These are phyloP conservation scores for Pseudogymnoascus sp. DNA, from an alignment of 2,329 filamentous ascomycete species.

Conservation along the genomic window DNA sequence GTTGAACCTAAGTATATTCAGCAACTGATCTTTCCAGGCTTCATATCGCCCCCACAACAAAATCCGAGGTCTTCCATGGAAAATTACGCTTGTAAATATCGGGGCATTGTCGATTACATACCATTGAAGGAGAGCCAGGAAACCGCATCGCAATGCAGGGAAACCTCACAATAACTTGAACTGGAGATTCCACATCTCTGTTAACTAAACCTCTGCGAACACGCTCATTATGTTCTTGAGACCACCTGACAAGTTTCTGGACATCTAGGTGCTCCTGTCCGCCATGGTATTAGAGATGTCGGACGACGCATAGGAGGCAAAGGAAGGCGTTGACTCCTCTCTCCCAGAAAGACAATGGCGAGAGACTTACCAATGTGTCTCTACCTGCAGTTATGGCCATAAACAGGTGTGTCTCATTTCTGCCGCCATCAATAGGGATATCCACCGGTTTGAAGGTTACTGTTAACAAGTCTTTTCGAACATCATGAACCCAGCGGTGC, in stretches of 20 bases:
- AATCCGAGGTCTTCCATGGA: neutral
- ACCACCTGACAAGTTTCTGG: slow-evolving; percentile 16
- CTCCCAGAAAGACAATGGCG: neutral
- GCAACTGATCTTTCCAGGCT: neutral
- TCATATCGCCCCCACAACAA: neutral
- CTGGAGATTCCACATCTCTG: slow-evolving; percentile 19
- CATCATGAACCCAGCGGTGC: slow-evolving; percentile 25
- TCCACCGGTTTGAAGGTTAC: slow-evolving; percentile 20
- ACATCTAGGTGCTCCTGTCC: slow-evolving; percentile 26
- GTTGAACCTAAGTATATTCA: slow-evolving; percentile 28
- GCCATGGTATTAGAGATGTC: neutral
- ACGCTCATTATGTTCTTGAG: slow-evolving; percentile 15
- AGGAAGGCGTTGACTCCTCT: neutral
- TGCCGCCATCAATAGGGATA: slow-evolving; percentile 16
- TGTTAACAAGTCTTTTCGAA: slow-evolving; percentile 20
- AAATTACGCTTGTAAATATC: slow-evolving; percentile 12
- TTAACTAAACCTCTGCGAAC: neutral
- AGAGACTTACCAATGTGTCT: slow-evolving; percentile 32
- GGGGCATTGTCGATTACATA: slow-evolving; percentile 16
- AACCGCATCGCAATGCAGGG: slow-evolving; percentile 30
- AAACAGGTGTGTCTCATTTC: slow-evolving; percentile 17
- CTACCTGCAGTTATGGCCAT: slow-evolving; percentile 34
- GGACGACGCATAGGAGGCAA: neutral
- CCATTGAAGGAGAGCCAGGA: slow-evolving; percentile 20
- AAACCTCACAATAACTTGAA: slow-evolving; percentile 26